phyloP scores from a whole-genome alignment of 306 rosid genomes.

The Prunus davidiana region DNA sequence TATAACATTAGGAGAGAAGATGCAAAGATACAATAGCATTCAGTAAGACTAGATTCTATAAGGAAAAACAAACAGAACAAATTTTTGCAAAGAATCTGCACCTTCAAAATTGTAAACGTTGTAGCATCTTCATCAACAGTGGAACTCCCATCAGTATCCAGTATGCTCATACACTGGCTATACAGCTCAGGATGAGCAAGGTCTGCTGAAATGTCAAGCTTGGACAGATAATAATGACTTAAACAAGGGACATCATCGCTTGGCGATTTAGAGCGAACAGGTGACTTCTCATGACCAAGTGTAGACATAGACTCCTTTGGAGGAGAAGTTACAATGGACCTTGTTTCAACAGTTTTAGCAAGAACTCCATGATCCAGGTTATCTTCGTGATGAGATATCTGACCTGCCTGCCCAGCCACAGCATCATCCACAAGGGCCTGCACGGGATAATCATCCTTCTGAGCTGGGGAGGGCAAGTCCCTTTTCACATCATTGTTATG shows the following conservation, averaged over 20 bases:
- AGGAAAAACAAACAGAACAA: not conserved
- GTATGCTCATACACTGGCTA: conserved; percentile 56
- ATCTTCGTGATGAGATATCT: conserved; percentile 54
- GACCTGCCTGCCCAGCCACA: conserved; percentile 44
- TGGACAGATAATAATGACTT: conserved; percentile 75
- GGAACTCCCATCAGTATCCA: conserved; percentile 42
- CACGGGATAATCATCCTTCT: conserved; percentile 52
- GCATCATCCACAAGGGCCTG: conserved; percentile 49
- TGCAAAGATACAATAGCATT: not conserved
- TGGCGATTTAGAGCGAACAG: conserved; percentile 33
- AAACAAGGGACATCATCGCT: conserved; percentile 44
- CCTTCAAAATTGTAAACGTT: conserved; percentile 52
- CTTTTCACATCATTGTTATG: conserved; percentile 67
- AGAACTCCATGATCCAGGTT: conserved; percentile 31
- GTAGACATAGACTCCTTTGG: conserved; percentile 45
- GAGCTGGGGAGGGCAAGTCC: conserved; percentile 71
- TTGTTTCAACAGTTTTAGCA: conserved; percentile 54
- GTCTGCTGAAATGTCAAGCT: conserved; percentile 79
- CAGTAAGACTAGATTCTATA: not conserved
- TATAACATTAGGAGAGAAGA: conserved; percentile 19
- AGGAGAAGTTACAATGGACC: conserved; percentile 50
- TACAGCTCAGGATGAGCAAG: conserved; percentile 64
- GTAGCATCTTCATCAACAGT: conserved; percentile 43
- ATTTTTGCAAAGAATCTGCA: conserved; percentile 27
- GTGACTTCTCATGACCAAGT: conserved; percentile 38